phyloP scores from a whole-genome alignment of 495 filamentous ascomycete species.

The Trichoderma parareesei region DNA sequence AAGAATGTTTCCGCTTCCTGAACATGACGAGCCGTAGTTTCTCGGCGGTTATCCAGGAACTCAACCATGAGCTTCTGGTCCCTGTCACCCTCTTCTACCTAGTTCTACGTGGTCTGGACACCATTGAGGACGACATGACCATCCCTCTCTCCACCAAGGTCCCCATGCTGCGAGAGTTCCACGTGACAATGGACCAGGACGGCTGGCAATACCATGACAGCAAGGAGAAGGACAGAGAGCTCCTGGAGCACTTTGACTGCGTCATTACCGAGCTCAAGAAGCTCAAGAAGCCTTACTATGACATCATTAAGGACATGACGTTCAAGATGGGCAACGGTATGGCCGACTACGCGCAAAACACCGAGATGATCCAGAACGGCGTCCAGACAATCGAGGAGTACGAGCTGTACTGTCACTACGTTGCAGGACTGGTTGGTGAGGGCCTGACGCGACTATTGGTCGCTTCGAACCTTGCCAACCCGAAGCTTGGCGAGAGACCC shows the following conservation, averaged over 20 bases:
- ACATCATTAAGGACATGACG: constrained; percentile 89
- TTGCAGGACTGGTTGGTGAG: constrained; percentile 93
- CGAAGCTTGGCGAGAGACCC: constrained; percentile 66
- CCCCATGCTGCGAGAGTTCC: constrained; percentile 74
- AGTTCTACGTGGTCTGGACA: constrained; percentile 81
- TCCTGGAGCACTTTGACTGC: constrained; percentile 84
- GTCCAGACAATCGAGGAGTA: constrained; percentile 83
- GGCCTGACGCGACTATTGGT: constrained; percentile 88
- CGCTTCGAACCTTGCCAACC: constrained; percentile 78
- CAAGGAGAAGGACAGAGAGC: constrained; percentile 86
- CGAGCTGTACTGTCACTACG: constrained; percentile 94
- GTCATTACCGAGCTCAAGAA: constrained; percentile 83
- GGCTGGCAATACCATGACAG: constrained; percentile 86
- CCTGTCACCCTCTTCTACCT: constrained; percentile 93
- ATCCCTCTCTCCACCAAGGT: constrained; percentile 74
- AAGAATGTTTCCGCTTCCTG: constrained; percentile 77
- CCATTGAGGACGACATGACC: constrained; percentile 98
- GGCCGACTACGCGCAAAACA: constrained; percentile 86
- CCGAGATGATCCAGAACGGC: constrained; percentile 65
- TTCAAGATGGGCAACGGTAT: constrained; percentile 96
- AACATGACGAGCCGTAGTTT: constrained; percentile 89
- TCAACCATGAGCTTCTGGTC: constrained; percentile 86
- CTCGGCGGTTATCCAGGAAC: constrained; percentile 84
- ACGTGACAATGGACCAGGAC: constrained; percentile 65
- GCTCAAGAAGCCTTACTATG: constrained; percentile 68